These are phyloP conservation scores for Trypanosoma theileri DNA, from an alignment of 208 protist species.

Conservation along the genomic window DNA sequence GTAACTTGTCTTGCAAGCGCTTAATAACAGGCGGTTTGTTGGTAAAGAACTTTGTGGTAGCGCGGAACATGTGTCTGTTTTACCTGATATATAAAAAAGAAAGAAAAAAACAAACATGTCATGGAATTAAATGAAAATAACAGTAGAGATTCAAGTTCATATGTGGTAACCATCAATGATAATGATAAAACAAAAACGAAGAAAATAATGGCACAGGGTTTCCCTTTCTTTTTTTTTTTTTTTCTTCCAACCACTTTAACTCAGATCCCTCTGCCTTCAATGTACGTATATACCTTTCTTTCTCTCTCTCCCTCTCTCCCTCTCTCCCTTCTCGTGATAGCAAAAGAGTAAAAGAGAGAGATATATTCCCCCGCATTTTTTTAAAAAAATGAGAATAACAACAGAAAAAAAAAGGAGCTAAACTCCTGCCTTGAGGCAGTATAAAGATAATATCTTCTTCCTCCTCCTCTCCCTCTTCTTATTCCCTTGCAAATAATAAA, in stretches of 20 bases:
- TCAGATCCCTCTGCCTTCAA: too few species aligned
- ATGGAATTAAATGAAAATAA: slow-evolving; percentile 14
- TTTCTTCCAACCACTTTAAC: neutral
- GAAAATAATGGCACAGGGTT: neutral
- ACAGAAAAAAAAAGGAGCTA: neutral
- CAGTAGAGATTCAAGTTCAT: slow-evolving; percentile 13
- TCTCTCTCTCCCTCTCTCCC: too few species aligned
- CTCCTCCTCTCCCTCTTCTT: too few species aligned
- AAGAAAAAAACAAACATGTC: neutral
- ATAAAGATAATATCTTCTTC: too few species aligned
- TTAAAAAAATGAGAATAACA: neutral
- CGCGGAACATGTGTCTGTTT: neutral
- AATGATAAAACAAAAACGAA: neutral
- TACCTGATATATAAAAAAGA: neutral
- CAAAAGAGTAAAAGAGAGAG: too few species aligned
- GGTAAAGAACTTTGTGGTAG: too few species aligned
- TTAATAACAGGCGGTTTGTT: slow-evolving; percentile 25
- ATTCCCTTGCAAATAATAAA: too few species aligned
- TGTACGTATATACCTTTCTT: too few species aligned
- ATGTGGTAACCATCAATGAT: neutral
- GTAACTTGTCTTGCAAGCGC: slow-evolving; percentile 74
- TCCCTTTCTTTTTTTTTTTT: slow-evolving; percentile 15
- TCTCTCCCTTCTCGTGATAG: too few species aligned
- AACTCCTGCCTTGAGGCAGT: too few species aligned
- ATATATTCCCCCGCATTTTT: neutral